phyloP scores from a whole-genome alignment of 495 filamentous ascomycete genomes.

The Recurvomyces mirabilis region DNA sequence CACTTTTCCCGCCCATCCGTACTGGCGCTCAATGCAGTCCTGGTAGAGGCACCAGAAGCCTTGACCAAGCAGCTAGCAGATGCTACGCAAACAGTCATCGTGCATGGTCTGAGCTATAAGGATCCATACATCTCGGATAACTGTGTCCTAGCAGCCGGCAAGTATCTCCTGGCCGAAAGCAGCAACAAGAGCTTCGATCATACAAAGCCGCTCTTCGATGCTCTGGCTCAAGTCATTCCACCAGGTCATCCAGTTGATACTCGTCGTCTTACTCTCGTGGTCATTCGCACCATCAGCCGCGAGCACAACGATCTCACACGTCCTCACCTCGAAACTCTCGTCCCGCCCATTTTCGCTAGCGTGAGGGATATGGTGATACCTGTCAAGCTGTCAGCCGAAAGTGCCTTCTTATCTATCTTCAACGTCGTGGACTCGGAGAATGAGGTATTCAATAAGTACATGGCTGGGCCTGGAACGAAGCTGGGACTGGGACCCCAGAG shows the following conservation, averaged over 20 bases:
- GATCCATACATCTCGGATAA: conserved; percentile 73
- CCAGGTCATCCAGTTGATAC: conserved; percentile 70
- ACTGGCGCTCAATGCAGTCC: conserved; percentile 75
- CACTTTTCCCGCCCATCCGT: conserved; percentile 59
- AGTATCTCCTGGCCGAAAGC: conserved; percentile 64
- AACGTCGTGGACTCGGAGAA: conserved; percentile 74
- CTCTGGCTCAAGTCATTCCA: conserved; percentile 58
- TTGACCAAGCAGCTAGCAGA: conserved; percentile 54
- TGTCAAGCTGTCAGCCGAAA: conserved; percentile 89
- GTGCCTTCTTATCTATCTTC: conserved; percentile 90
- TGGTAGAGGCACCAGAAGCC: conserved; percentile 62
- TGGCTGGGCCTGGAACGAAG: conserved; percentile 49
- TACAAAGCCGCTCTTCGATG: conserved; percentile 66
- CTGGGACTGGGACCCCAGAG: conserved; percentile 62
- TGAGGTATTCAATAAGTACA: conserved; percentile 85
- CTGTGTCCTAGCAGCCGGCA: conserved; percentile 85
- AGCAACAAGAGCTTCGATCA: conserved; percentile 51
- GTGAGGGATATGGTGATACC: conserved; percentile 93
- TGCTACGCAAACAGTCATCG: conserved; percentile 63
- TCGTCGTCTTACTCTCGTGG: conserved; percentile 77
- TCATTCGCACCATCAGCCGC: conserved; percentile 73
- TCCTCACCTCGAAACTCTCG: conserved; percentile 66
- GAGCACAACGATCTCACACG: conserved; percentile 61
- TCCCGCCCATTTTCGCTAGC: conserved; percentile 73
- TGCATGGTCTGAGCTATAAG: conserved; percentile 69